Conservation (phyloP, 2,329 filamentous ascomycete species). For the Dothiorella sarmentorum region DNA sequence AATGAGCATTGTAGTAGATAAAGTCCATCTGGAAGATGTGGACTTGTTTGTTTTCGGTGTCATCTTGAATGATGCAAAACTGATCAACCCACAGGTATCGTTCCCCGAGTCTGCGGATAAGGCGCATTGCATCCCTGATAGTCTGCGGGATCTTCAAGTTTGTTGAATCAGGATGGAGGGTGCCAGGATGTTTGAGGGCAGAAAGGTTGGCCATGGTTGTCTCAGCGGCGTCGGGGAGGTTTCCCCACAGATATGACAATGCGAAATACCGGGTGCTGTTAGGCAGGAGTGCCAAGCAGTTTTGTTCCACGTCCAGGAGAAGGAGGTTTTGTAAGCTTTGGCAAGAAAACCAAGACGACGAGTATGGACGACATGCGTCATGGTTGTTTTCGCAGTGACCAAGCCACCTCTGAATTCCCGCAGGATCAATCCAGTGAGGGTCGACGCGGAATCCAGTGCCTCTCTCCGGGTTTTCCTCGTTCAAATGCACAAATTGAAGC, state of each 20-base stretch:
- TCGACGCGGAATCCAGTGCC: no score
- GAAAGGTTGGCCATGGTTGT: background rate
- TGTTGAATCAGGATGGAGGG: no score
- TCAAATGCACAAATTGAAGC: no score
- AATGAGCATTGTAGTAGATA: conserved; percentile 9
- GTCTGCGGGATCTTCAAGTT: background rate
- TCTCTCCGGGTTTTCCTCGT: no score
- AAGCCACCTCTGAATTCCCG: no score
- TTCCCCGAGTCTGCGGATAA: conserved; percentile 15
- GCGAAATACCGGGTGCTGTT: background rate
- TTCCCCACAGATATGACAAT: background rate
- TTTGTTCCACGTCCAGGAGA: background rate
- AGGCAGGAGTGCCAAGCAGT: background rate
- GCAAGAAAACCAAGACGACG: no score
- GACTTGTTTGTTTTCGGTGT: background rate
- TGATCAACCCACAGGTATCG: conserved; percentile 27
- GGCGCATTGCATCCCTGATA: conserved; percentile 22
- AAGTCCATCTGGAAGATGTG: conserved; percentile 19
- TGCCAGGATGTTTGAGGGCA: background rate
- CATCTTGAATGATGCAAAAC: conserved; percentile 25
- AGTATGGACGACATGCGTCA: no score
- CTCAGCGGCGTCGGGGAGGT: background rate
- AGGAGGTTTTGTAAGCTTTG: background rate
- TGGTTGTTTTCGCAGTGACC: no score
- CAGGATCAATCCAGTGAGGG: no score